phyloP scores from a whole-genome alignment of 805 yeast species.

The Metschnikowia corniflorae region DNA sequence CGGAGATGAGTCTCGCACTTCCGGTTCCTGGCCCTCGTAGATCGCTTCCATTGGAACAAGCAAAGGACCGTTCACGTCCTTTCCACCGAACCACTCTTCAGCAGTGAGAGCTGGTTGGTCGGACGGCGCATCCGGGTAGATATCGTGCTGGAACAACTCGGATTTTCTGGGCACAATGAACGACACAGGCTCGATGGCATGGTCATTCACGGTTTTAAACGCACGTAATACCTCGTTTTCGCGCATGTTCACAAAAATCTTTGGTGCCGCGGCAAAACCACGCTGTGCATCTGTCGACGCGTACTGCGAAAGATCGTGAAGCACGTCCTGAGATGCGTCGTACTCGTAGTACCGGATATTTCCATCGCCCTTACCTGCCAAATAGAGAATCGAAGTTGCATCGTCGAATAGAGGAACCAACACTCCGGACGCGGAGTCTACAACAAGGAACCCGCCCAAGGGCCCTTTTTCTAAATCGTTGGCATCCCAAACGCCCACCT shows the following conservation, averaged over 20 bases:
- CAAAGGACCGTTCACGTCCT: slow-evolving; percentile 77
- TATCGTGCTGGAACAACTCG: slow-evolving; percentile 88
- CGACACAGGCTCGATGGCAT: slow-evolving; percentile 82
- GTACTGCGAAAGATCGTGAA: slow-evolving; percentile 83
- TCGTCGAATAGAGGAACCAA: slow-evolving; percentile 89
- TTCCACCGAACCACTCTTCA: slow-evolving; percentile 76
- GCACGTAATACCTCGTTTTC: slow-evolving; percentile 82
- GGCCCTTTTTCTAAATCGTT: slow-evolving; percentile 73
- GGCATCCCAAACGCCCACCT: slow-evolving; percentile 91
- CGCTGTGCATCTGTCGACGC: slow-evolving; percentile 91
- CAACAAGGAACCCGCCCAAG: slow-evolving; percentile 79
- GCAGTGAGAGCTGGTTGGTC: slow-evolving; percentile 74
- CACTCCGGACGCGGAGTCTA: slow-evolving; percentile 91
- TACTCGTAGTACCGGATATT: slow-evolving; percentile 92
- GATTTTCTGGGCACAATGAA: slow-evolving; percentile 92
- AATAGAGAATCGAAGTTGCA: slow-evolving; percentile 70
- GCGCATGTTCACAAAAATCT: slow-evolving; percentile 68
- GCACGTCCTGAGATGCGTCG: slow-evolving; percentile 59
- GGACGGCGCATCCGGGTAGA: slow-evolving; percentile 89
- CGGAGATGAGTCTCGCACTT: slow-evolving; percentile 40
- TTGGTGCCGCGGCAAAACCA: slow-evolving; percentile 90
- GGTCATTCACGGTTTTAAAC: slow-evolving; percentile 86
- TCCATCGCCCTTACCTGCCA: slow-evolving; percentile 98
- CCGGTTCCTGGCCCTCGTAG: slow-evolving; percentile 70
- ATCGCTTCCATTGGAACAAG: slow-evolving; percentile 70